These are phyloP conservation scores for Chenopodium formosanum DNA, from an alignment of 148 eudicot species.

Conservation along the genomic window DNA sequence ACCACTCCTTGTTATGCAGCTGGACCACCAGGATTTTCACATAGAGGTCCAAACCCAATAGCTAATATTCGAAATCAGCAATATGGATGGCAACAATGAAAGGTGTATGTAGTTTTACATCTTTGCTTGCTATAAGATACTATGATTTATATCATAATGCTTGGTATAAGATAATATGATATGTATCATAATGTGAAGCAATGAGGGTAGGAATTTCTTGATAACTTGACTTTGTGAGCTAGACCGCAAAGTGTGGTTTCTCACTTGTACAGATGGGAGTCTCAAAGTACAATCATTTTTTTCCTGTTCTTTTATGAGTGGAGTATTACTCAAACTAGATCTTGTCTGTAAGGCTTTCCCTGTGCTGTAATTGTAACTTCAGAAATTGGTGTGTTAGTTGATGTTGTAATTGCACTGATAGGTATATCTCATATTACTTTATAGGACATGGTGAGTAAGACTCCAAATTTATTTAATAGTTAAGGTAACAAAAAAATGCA, in stretches of 20 bases:
- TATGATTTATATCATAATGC: neutral
- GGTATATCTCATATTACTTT: too few species aligned
- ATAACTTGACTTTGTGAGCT: neutral
- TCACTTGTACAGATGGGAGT: slow-evolving; percentile 25
- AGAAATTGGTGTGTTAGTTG: neutral
- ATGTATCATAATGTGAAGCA: neutral
- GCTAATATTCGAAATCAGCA: slow-evolving; percentile 54
- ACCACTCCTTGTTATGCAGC: slow-evolving; percentile 41
- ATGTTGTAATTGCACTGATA: neutral
- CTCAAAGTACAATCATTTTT: neutral
- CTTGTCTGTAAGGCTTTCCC: neutral
- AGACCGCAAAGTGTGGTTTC: neutral
- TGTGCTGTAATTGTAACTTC: neutral
- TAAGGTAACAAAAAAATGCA: too few species aligned
- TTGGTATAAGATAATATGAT: neutral
- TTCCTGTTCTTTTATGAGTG: neutral
- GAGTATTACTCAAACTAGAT: neutral
- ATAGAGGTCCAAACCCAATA: slow-evolving; percentile 41
- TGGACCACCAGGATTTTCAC: slow-evolving; percentile 52
- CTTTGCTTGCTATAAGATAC: slow-evolving; percentile 1
- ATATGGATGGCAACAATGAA: slow-evolving; percentile 62
- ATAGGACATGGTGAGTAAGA: too few species aligned
- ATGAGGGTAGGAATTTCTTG: slow-evolving; percentile 1
- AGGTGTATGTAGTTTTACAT: neutral
- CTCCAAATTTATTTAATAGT: too few species aligned